Conservation (phyloP, 768 basidiomycete genomes). For the Serendipita indica region DNA sequence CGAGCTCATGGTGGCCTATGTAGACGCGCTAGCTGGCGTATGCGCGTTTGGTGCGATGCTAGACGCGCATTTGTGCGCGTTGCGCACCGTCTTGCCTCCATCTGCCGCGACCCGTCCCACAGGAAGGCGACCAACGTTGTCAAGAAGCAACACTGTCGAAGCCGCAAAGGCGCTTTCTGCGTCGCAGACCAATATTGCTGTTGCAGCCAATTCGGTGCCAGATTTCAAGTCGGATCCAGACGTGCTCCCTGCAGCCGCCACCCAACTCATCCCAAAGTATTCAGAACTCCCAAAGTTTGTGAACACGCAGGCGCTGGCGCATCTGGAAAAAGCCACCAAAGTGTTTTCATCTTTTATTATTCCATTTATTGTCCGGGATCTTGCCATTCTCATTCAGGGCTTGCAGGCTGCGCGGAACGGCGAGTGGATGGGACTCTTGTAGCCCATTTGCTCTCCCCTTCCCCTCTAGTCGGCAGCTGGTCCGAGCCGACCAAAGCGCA, state of each 20-base stretch:
- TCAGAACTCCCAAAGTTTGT: not conserved
- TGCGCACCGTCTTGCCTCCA: not conserved
- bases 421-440: slow-evolving; percentile 1
- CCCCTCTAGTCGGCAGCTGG: not conserved
- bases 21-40: not conserved
- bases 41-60: slow-evolving; percentile 1
- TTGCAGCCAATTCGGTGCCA: not conserved
- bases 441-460: not conserved
- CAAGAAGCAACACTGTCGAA: not conserved
- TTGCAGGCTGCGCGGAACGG: not conserved
- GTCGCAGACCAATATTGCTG: not conserved
- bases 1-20: not conserved
- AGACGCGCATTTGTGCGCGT: slow-evolving; percentile 2
- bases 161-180: not conserved
- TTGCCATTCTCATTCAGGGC: not conserved
- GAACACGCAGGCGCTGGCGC: not conserved
- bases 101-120: not conserved
- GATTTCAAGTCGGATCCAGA: not conserved
- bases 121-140: not conserved
- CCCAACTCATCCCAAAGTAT: not conserved
- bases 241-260: not conserved
- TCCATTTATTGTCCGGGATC: not conserved
- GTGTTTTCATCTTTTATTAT: not conserved
- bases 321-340: slow-evolving; percentile 1
- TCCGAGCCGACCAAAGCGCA: too few species aligned